Conservation (phyloP, 2,329 filamentous ascomycete species). For the Aureobasidium sp. region DNA sequence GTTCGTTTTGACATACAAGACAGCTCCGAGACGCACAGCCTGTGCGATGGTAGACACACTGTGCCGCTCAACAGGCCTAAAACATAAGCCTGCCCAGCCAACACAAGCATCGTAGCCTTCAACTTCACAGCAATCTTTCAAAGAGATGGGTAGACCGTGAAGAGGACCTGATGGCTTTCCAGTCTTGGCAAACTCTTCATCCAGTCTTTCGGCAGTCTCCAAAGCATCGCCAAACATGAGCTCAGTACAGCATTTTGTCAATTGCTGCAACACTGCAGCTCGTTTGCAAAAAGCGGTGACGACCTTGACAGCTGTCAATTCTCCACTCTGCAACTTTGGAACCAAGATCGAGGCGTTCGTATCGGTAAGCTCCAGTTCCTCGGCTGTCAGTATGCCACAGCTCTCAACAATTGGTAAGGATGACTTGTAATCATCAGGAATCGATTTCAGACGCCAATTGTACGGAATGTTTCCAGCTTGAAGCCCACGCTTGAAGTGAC, state of each 20-base stretch:
- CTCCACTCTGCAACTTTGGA: conserved; percentile 27
- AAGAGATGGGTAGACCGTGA: conserved; percentile 48
- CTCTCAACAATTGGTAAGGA: not conserved
- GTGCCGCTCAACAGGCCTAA: conserved; percentile 25
- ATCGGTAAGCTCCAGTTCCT: conserved; percentile 46
- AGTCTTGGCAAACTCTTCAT: conserved; percentile 19
- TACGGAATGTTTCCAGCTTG: conserved; percentile 5
- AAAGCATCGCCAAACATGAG: conserved; percentile 38
- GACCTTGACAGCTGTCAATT: conserved; percentile 23
- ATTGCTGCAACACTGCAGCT: conserved; percentile 27
- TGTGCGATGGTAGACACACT: conserved; percentile 35
- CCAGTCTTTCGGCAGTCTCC: conserved; percentile 21
- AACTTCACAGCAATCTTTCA: conserved; percentile 46
- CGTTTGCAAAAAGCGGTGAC: conserved; percentile 36
- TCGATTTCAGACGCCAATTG: not conserved
- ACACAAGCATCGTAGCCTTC: conserved; percentile 33
- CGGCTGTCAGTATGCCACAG: conserved; percentile 42
- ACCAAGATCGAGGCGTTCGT: conserved; percentile 38
- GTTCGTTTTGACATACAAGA: conserved; percentile 48
- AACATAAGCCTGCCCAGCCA: conserved; percentile 22
- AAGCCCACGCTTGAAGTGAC: not conserved
- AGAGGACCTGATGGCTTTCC: conserved; percentile 26
- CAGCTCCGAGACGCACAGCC: conserved; percentile 31
- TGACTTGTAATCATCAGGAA: not conserved
- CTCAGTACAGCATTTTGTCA: conserved; percentile 27